Evolutionary conservation across 176 grass and related monocot species (phyloP).

Genomic region (Coix lacrymajobi): DNA sequence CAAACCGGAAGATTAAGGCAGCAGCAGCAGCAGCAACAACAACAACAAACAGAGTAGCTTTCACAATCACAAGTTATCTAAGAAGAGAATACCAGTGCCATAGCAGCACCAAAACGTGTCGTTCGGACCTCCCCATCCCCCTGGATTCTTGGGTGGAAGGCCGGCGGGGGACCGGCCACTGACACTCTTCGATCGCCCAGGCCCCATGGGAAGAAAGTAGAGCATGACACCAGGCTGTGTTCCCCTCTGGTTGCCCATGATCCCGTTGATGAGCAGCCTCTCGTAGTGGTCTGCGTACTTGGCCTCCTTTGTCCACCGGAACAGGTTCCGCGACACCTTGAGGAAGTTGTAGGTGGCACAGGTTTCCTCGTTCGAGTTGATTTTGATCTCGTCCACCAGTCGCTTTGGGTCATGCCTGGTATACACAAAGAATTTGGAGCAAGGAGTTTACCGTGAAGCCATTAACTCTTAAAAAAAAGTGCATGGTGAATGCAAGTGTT

Average conservation of each 20-base stretch:
- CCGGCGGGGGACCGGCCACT: slow-evolving; percentile 25
- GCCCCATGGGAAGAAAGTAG: slow-evolving; percentile 79
- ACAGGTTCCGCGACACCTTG: slow-evolving; percentile 87
- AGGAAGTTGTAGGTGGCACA: slow-evolving; percentile 93
- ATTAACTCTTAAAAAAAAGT: not conserved
- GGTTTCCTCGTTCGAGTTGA: slow-evolving; percentile 63
- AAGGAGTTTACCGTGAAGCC: not conserved
- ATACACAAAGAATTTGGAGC: not conserved
- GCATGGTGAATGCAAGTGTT: not conserved
- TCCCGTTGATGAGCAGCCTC: slow-evolving; percentile 73
- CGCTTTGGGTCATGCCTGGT: slow-evolving; percentile 67
- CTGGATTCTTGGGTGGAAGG: slow-evolving; percentile 32
- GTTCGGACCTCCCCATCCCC: slow-evolving; percentile 78
- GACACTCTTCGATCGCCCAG: slow-evolving; percentile 65
- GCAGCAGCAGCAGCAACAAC: too few species aligned
- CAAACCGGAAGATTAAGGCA: not conserved
- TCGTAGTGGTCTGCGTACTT: slow-evolving; percentile 78
- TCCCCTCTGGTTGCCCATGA: slow-evolving; percentile 86
- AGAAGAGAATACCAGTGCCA: slow-evolving; percentile 57
- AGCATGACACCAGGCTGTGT: slow-evolving; percentile 79
- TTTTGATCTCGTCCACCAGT: slow-evolving; percentile 63
- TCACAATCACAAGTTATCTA: not conserved
- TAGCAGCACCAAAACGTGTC: slow-evolving; percentile 97
- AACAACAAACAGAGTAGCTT: not conserved
- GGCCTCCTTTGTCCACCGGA: slow-evolving; percentile 87